Evolutionary conservation across 768 basidiomycete species (phyloP).

Genomic region (Amanita polypyramis): DNA sequence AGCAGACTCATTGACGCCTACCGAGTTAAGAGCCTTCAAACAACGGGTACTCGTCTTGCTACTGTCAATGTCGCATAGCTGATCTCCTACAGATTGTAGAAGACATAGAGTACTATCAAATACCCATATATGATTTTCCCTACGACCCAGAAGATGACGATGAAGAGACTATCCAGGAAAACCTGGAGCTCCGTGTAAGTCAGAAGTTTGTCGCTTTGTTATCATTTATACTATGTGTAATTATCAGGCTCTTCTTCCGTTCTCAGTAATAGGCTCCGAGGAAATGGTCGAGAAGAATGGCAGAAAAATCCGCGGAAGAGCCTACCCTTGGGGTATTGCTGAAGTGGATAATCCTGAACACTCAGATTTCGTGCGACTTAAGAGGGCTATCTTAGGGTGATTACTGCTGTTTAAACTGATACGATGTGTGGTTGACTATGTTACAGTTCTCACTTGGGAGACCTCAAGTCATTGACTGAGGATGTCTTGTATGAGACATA

Average conservation of each 20-base stretch:
- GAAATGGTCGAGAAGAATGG: conserved; percentile 79
- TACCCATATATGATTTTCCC: conserved; percentile 91
- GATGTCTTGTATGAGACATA: conserved; percentile 83
- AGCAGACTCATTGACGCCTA: conserved; percentile 76
- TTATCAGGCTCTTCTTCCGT: conserved; percentile 56
- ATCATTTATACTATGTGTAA: neutral
- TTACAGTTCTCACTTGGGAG: conserved; percentile 65
- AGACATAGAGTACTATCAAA: conserved; percentile 83
- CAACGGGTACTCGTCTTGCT: conserved; percentile 37
- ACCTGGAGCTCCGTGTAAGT: conserved; percentile 72
- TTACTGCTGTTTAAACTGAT: conserved; percentile 18
- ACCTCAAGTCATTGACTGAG: conserved; percentile 76
- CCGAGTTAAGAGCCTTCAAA: conserved; percentile 78
- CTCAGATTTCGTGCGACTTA: conserved; percentile 74
- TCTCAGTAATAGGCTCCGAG: conserved; percentile 83
- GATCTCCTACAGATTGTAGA: conserved; percentile 62
- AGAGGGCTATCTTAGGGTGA: conserved; percentile 63
- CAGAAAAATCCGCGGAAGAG: conserved; percentile 65
- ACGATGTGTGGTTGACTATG: conserved; percentile 6
- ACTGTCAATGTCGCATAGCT: neutral
- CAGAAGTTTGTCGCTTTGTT: neutral
- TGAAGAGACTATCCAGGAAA: conserved; percentile 84
- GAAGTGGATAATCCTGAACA: conserved; percentile 90
- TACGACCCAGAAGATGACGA: conserved; percentile 93
- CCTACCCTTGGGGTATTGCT: conserved; percentile 89